Evolutionary conservation across 139 green algal genomes (phyloP), one percentile per base, ranked within the genome.

Genomic region (Asterochloris erici): DNA sequence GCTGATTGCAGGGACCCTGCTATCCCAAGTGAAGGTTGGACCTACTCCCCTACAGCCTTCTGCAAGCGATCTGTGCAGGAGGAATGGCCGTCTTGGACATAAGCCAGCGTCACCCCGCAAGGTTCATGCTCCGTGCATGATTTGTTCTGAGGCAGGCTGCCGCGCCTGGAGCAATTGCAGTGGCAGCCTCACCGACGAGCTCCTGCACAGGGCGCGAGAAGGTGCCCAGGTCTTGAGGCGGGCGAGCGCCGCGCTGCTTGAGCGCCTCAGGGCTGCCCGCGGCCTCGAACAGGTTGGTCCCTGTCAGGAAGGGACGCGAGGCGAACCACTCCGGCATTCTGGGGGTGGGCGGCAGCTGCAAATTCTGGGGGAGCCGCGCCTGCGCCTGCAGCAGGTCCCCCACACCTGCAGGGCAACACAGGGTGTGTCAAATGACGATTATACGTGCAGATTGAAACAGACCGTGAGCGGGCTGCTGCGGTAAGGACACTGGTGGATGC

Each of bases 141-240:
- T 28, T 77, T 74, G 62, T 66, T 78, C 75, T 23, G 71, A 60
- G 16, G 60, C 38, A 69, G 16, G 12, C 14, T 81, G 73, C 47
- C 77, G 74, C 13, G 14, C 74, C 14, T 84, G 63, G 61, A 83
- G 27, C 38, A 78, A 64, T 29, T 73, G 13, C 9, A 9, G 60
- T 54, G 71, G 6, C 11, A 17, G 28, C n/a, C 63, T 73, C 38
- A 79, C 73, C 28, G 12, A 92, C 66, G 16, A 86, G 73, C 79
- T 92, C 89, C 68, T 92, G 89, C 11, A 88, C 81, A 17, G 77
- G 81, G 64, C 83, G 81, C 1, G 81, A 74, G 70, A 84, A 91
- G 11, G 23, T 79, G n/a, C 73, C 79, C 13, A 91, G 73, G 1
- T 66, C 21, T 38, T 80, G 47, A 29, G 79, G 74, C 15, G 29